Evolutionary conservation across 148 eudicot genomes (phyloP), one percentile per base, ranked within the genome.

Genomic region (Rhododendron molle): DNA sequence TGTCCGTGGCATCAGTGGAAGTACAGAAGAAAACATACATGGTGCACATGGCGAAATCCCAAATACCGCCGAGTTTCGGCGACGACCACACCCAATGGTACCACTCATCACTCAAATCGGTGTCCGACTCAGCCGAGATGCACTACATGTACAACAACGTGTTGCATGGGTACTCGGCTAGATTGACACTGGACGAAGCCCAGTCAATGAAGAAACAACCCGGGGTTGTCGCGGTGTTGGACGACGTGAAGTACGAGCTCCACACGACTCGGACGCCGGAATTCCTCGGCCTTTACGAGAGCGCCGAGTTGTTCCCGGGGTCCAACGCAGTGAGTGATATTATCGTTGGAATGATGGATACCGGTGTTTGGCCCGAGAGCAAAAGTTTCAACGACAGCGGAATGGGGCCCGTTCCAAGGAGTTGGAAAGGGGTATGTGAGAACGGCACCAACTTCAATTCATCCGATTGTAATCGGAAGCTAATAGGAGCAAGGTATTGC

Each of bases 291-390:
- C 85, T 91, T 18, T 16, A 88, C 16, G 78, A 84, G 76, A 88
- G 62, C 78, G 69, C 86, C 0, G 88, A 84, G 28, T 34, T 88
- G 81, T 86, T 89, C 58, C 90, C 91, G 0, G 56, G 85, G 50
- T 88, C 90, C 0, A 52, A 60, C 32, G 73, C 89, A 32, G 34
- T 32, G 38, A 83, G 90, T 44, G 91, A 89, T 7, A 90, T 91
- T 20, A 38, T 91, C 2, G 76, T 91, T 3, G 93, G 93, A 15
- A 89, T 91, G 21, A 47, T 91, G 32, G 93, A 91, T 34, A 91
- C 93, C 0, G 93, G 93, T 0, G 88, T 89, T 67, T 91, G 91
- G 90, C 93, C 93, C 7, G 93, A 89, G 47, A 89, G 89, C 58
- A 88, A 82, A 88, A 89, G 93, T 81, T 89, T 82, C 80, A 88